A percentile compares a stretch with the other conserved stretches of the same genome.
Evolutionary conservation across 1,284 basidiomycete species (phyloP).

Genomic region (Ceratobasidium sp.): DNA sequence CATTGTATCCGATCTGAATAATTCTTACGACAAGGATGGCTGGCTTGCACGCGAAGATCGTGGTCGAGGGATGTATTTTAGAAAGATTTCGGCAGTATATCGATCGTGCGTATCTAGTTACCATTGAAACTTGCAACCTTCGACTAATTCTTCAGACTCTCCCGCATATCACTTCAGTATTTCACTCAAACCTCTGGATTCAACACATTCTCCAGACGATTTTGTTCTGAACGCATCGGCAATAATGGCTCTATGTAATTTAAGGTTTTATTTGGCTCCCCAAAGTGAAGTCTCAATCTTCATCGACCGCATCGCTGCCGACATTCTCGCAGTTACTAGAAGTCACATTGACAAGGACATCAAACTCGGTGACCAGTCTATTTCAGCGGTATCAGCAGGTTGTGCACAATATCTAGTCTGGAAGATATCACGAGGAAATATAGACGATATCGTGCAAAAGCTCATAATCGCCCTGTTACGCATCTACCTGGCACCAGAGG

Average conservation of each 20-base stretch:
- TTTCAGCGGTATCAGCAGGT: neutral
- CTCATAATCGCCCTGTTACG: neutral
- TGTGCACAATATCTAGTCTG: neutral
- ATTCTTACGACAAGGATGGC: too few species aligned
- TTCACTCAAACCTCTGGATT: neutral
- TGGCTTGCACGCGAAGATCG: too few species aligned
- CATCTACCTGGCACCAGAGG: neutral
- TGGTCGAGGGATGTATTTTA: too few species aligned
- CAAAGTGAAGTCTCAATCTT: too few species aligned
- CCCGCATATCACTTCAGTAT: neutral
- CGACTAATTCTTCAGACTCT: neutral
- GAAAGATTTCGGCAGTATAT: neutral
- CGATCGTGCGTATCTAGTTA: neutral
- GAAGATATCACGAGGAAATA: neutral
- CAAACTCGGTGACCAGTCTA: neutral
- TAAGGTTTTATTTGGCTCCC: neutral
- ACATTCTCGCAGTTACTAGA: neutral
- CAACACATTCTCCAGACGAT: neutral
- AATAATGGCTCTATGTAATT: neutral
- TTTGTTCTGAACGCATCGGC: conserved; percentile 9
- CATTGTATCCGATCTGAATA: neutral
- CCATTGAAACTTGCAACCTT: neutral
- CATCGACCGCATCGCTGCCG: neutral
- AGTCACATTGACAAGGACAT: neutral
- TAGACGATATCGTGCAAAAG: neutral